Conservation (phyloP, 352 stramenopile genomes). For the Phytophthora pisi region DNA sequence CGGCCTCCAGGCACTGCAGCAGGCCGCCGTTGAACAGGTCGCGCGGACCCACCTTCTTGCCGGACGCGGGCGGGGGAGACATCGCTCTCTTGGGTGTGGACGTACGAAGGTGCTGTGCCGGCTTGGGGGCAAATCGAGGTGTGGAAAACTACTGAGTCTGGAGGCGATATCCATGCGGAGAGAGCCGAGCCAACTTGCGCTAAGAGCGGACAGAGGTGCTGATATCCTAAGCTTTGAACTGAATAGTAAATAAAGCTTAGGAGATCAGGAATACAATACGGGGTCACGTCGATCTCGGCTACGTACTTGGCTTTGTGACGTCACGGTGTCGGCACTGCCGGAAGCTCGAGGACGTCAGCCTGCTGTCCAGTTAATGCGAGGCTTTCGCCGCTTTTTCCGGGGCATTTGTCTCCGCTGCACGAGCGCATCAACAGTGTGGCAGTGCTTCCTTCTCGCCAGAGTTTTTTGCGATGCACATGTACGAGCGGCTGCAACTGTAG, state of each 20-base stretch:
- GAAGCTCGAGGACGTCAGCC: conserved; percentile 9
- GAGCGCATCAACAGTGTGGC: too few relatives aligned
- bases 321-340: conserved; percentile 18
- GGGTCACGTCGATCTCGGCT: conserved; percentile 16
- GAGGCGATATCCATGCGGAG: conserved; percentile 7
- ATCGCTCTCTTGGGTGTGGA: neutral
- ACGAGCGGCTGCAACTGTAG: too few relatives aligned
- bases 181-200: conserved; percentile 1
- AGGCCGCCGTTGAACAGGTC: conserved; percentile 84
- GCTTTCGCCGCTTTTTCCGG: too few relatives aligned
- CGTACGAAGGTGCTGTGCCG: neutral
- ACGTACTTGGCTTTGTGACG: conserved; percentile 31
- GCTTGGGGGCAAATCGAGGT: conserved; percentile 20
- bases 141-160: conserved; percentile 17
- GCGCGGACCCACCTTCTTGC: conserved; percentile 83
- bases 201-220: neutral
- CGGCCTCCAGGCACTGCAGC: conserved; percentile 89
- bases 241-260: neutral
- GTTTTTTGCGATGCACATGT: too few relatives aligned
- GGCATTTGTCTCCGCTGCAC: too few relatives aligned
- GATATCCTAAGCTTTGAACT: conserved; percentile 14
- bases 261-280: conserved; percentile 6
- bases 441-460: too few relatives aligned
- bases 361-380: neutral
- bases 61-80: conserved; percentile 55